These are phyloP conservation scores for Royoungia palumana DNA, from an alignment of 768 basidiomycete genomes.

Conservation along the genomic window DNA sequence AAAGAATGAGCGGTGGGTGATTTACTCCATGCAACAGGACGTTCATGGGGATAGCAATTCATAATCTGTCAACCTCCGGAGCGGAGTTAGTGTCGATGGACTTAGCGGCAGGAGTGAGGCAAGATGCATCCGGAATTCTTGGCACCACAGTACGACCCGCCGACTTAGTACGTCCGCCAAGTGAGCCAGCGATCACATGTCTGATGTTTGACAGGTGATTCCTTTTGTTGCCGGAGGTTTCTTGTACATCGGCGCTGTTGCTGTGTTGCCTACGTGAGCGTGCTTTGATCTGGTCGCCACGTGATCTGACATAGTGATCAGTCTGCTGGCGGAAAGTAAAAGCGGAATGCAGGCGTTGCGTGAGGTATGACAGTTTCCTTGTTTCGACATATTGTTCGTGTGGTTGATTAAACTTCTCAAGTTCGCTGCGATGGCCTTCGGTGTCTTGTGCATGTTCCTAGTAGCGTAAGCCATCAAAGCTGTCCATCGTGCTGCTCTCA, in stretches of 20 bases:
- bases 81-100: constrained; percentile 43
- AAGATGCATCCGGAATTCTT: constrained; percentile 71
- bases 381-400: constrained; percentile 11
- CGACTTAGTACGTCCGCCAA: constrained; percentile 64
- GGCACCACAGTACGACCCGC: constrained; percentile 78
- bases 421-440: constrained; percentile 91
- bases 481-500: constrained; percentile 18
- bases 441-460: constrained; percentile 87
- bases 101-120: constrained; percentile 74
- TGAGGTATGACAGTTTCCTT: constrained; percentile 50
- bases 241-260: constrained; percentile 90
- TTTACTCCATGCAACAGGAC: constrained; percentile 45
- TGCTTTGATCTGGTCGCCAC: constrained; percentile 4
- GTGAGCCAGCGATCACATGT: constrained; percentile 11
- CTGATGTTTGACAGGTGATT: constrained; percentile 56
- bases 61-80: constrained; percentile 62
- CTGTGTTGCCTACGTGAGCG: constrained; percentile 83
- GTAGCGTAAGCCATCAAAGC: constrained; percentile 68
- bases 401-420: constrained; percentile 35
- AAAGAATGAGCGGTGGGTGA: constrained; percentile 1
- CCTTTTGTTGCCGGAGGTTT: constrained; percentile 91
- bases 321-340: constrained; percentile 83
- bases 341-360: constrained; percentile 86
- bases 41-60: constrained; percentile 85
- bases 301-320: constrained; percentile 31